Evolutionary conservation across 352 stramenopile genomes (phyloP), one percentile per base, ranked within the genome.

Genomic region (Elongisporangium anandrum): DNA sequence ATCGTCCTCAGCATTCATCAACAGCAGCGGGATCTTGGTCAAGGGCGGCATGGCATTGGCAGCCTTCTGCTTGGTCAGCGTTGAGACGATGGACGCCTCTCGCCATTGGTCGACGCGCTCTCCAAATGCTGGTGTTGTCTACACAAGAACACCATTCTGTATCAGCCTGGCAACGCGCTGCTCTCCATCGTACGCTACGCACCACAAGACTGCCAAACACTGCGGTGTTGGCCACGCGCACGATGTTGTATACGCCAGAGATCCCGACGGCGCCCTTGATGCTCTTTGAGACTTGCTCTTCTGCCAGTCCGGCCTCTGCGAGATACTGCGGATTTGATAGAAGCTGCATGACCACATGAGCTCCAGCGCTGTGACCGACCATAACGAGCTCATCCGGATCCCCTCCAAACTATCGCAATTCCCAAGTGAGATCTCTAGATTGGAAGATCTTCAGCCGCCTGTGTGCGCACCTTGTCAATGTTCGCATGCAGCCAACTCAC

Each of bases 161-260:
- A 17, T 10, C 19, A 45, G 10, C 8, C 26, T 21, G 29, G 20
- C 53, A 50, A 19, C 16, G 19, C 17, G 20, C 13, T 1, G 19
- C 29, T 26, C 29, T 16, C 29, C 10, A 39, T 13, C 54, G 21
- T 50, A 56, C 5, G 13, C 4, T 41, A 24, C 56, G 20, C 21
- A 82, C 77, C 49, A 86, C 77, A 0, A 95, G 55, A 3, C 79
- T 61, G 12, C 85, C 83, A 52, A 92, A 95, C 52, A 95, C 73
- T 0, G 76, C 59, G 2, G 82, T 70, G 56, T 93, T 92, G 4
- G 85, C 84, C 19, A 94, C 69, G 0, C 82, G 80, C 19, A 94
- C 82, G 53, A 95, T 81, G 59, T 95, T 94, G 66, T 95, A 95
- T 4, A 94, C 86, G 2, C 86, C 86, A 1, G 84, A 92, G 52